A percentile compares a stretch with the other conserved stretches of the same genome.
Evolutionary conservation across 108 stramenopile species (phyloP).

Genomic region (Skeletonema costatum): DNA sequence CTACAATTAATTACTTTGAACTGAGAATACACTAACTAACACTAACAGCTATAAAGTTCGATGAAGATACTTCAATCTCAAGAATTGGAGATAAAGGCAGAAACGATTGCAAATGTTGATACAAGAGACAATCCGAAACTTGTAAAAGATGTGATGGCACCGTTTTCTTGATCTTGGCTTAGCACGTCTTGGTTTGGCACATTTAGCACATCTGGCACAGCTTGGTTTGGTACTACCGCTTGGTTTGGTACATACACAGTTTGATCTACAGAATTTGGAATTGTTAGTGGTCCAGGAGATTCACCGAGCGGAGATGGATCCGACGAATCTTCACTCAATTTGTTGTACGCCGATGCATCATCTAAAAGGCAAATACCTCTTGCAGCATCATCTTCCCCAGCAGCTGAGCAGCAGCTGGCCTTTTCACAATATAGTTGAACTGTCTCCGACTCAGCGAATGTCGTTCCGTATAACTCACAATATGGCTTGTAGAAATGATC

Average conservation of each 20-base stretch:
- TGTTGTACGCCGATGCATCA: neutral
- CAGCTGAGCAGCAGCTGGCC: neutral
- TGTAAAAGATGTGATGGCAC: neutral
- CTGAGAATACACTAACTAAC: no score
- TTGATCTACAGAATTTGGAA: no score
- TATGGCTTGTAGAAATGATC: neutral
- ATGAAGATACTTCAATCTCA: neutral
- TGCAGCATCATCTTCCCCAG: neutral
- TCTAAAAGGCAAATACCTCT: neutral
- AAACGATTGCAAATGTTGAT: neutral
- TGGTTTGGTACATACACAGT: no score
- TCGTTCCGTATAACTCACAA: conserved; percentile 7
- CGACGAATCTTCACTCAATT: neutral
- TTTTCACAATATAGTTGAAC: neutral
- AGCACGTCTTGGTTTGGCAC: neutral
- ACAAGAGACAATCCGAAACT: neutral
- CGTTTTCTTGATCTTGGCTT: neutral
- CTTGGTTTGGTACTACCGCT: no score
- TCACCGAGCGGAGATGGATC: neutral
- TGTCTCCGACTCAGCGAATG: neutral
- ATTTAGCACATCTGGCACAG: no score
- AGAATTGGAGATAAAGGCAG: neutral
- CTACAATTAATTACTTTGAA: neutral
- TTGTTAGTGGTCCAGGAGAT: no score
- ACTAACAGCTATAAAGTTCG: no score